Conservation (phyloP, 768 basidiomycete genomes). For the Hemileccinum rubropunctum region DNA sequence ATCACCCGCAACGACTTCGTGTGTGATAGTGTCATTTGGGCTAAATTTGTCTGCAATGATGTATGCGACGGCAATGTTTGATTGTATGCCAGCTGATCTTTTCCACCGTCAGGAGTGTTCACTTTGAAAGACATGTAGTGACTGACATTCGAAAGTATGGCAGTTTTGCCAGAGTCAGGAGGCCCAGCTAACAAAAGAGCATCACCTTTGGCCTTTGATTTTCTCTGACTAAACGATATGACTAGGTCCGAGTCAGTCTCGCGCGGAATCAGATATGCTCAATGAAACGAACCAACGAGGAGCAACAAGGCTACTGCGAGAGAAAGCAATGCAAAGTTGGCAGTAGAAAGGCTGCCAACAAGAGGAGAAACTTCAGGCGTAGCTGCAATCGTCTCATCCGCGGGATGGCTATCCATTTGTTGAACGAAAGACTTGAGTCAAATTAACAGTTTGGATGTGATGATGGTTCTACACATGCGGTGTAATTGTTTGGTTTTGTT, state of each 20-base stretch:
- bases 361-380: conserved; percentile 38
- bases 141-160: conserved; percentile 69
- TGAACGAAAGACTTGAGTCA: not conserved
- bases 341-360: conserved; percentile 37
- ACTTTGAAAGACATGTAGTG: not conserved
- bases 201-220: conserved; percentile 48
- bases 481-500: conserved; percentile 23
- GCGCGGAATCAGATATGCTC: not conserved
- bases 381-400: conserved; percentile 6
- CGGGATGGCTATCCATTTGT: conserved; percentile 12
- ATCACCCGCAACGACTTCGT: conserved; percentile 52
- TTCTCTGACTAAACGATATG: conserved; percentile 41
- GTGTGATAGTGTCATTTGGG: conserved; percentile 41
- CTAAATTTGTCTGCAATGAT: conserved; percentile 72
- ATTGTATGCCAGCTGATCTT: conserved; percentile 58
- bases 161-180: conserved; percentile 78
- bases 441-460: not conserved
- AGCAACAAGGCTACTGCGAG: conserved; percentile 42
- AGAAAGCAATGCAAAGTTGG: conserved; percentile 40
- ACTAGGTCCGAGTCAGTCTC: conserved; percentile 37
- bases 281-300: conserved; percentile 39
- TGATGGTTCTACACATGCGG: too few species aligned
- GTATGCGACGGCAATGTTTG: conserved; percentile 68
- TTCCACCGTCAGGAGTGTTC: conserved; percentile 9
- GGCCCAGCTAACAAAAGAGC: conserved; percentile 74